phyloP scores from a whole-genome alignment of 768 basidiomycete genomes.

The Mycena polygramma region DNA sequence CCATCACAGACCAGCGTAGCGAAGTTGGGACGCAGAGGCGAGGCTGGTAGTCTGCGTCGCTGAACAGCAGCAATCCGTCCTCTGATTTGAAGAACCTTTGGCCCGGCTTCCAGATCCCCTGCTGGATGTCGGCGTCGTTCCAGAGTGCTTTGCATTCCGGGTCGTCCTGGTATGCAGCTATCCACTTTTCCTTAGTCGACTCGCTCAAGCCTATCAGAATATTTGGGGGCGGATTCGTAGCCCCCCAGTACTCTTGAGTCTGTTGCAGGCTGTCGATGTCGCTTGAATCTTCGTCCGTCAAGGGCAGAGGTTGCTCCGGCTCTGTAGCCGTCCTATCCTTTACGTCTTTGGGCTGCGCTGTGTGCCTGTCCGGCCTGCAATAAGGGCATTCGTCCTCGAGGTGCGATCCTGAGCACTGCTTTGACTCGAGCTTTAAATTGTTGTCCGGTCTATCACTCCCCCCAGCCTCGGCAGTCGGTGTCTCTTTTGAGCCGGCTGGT shows the following conservation, averaged over 20 bases:
- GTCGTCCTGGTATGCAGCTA: neutral
- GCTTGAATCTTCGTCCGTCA: too few relatives aligned
- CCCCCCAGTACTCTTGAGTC: neutral
- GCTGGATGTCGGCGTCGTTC: neutral
- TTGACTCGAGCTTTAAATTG: too few relatives aligned
- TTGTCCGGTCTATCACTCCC: too few relatives aligned
- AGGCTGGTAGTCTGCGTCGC: constrained; percentile 30
- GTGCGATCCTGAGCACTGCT: too few relatives aligned
- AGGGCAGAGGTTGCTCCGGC: too few relatives aligned
- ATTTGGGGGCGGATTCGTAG: neutral
- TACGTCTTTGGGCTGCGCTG: too few relatives aligned
- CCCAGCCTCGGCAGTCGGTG: too few relatives aligned
- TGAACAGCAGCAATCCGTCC: constrained; percentile 28
- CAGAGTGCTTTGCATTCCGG: neutral
- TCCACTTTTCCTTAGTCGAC: neutral
- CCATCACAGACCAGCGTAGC: neutral
- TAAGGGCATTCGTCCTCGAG: too few relatives aligned
- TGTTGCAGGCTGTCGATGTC: neutral
- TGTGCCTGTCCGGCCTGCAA: too few relatives aligned
- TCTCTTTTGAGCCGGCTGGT: too few relatives aligned
- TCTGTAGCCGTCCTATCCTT: too few relatives aligned
- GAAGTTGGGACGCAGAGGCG: constrained; percentile 30
- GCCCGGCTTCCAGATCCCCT: constrained; percentile 14
- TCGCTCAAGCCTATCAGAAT: neutral
- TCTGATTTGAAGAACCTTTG: constrained; percentile 28